phyloP scores from a whole-genome alignment of 1,139 yeast genomes.

The Barnettozyma hawaiiensis region DNA sequence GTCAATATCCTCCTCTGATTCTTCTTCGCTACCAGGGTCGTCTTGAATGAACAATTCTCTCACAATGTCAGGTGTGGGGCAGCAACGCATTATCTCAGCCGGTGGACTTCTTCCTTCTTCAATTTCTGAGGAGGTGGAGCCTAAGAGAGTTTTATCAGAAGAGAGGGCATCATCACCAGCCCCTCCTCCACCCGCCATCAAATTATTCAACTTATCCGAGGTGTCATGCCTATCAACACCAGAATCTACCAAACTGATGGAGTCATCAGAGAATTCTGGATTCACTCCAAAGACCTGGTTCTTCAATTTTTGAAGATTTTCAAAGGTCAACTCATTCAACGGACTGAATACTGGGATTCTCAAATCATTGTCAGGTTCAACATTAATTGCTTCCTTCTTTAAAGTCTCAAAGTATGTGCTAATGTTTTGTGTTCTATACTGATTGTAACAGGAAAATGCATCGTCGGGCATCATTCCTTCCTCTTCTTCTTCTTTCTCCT shows the following conservation, averaged over 20 bases:
- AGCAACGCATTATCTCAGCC: not conserved
- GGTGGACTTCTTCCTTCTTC: not conserved
- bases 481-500: too few relatives aligned
- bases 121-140: not conserved
- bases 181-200: too few relatives aligned
- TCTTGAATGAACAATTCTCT: not conserved
- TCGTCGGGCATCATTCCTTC: slow-evolving; percentile 15
- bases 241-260: slow-evolving; percentile 1
- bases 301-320: slow-evolving; percentile 16
- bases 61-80: slow-evolving; percentile 5
- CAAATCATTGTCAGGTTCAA: not conserved
- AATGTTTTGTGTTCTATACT: slow-evolving; percentile 13
- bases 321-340: slow-evolving; percentile 17
- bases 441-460: slow-evolving; percentile 15
- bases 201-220: not conserved
- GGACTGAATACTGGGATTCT: slow-evolving; percentile 15
- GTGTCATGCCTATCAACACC: not conserved
- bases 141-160: slow-evolving; percentile 4
- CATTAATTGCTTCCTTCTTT: not conserved
- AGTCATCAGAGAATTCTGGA: slow-evolving; percentile 14
- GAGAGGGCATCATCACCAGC: not conserved
- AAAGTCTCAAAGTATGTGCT: slow-evolving; percentile 8
- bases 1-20: slow-evolving; percentile 3
- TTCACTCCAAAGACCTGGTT: slow-evolving; percentile 9
- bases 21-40: not conserved